A percentile compares a stretch with the other conserved stretches of the same genome.
Conservation (phyloP, 2,329 filamentous ascomycete genomes). For the Byssochlamys sp. region DNA sequence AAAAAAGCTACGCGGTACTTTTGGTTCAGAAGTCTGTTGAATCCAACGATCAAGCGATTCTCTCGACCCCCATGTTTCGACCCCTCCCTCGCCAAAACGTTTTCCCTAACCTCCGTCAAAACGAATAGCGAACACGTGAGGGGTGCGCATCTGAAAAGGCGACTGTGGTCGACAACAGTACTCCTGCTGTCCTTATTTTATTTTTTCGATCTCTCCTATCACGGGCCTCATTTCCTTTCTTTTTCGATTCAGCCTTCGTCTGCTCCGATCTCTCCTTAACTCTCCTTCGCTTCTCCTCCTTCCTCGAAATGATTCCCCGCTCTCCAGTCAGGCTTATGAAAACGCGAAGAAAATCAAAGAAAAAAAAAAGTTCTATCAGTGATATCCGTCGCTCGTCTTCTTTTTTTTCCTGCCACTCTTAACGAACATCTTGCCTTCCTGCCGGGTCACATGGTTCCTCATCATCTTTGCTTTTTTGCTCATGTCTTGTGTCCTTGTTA, state of each 20-base stretch:
- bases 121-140: not conserved
- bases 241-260: not conserved
- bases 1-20: not conserved
- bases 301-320: not conserved
- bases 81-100: not conserved
- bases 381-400: not conserved
- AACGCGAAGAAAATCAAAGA: not conserved
- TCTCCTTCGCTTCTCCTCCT: not conserved
- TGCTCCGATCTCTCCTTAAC: not conserved
- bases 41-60: not conserved
- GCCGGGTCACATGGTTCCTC: not conserved
- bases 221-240: not conserved
- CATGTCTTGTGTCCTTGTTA: not conserved
- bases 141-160: not conserved
- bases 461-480: not conserved
- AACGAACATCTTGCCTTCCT: not conserved
- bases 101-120: not conserved
- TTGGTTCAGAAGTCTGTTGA: not conserved
- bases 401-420: not conserved
- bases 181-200: not conserved
- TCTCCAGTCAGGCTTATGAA: not conserved
- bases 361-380: not conserved
- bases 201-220: not conserved
- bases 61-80: not conserved
- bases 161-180: not conserved